Conservation (phyloP, 2,329 filamentous ascomycete genomes). For the Leptographium procerum region DNA sequence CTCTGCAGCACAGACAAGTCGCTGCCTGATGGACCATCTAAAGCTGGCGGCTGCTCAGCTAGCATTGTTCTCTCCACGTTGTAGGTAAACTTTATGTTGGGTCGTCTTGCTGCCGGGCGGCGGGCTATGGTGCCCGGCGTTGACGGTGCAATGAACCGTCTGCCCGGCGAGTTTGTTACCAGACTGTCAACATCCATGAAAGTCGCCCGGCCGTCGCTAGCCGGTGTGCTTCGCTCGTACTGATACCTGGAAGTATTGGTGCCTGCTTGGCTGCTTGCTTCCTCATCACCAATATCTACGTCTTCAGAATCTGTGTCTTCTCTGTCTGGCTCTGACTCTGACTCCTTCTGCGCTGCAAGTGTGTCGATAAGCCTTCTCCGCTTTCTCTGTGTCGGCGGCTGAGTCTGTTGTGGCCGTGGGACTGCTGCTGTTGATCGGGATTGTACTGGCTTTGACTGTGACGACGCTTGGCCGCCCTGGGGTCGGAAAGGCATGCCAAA, state of each 20-base stretch:
- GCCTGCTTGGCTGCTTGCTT: conserved; percentile 7
- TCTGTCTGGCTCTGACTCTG: conserved; percentile 19
- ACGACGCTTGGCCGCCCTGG: not conserved
- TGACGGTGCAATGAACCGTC: conserved; percentile 6
- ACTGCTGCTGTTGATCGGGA: not conserved
- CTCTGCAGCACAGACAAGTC: conserved; percentile 15
- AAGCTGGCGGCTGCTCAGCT: conserved; percentile 18
- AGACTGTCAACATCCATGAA: conserved; percentile 11
- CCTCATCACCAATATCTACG: not conserved
- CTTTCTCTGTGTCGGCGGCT: conserved; percentile 4
- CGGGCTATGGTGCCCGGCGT: conserved; percentile 10
- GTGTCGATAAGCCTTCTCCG: conserved; percentile 29
- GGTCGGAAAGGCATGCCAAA: conserved; percentile 4
- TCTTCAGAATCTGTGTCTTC: not conserved
- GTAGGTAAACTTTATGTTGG: conserved; percentile 27
- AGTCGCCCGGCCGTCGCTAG: conserved; percentile 4
- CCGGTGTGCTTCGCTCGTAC: conserved; percentile 5
- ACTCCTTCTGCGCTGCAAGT: conserved; percentile 27
- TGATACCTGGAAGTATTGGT: conserved; percentile 2
- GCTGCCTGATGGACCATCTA: conserved; percentile 10
- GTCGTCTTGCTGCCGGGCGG: conserved; percentile 13
- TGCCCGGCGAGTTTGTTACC: conserved; percentile 8
- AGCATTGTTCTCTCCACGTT: conserved; percentile 26
- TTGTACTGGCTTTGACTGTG: not conserved
- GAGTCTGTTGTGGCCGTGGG: not conserved